A percentile compares a stretch with the other conserved stretches of the same genome.
Conservation (phyloP, 306 rosid species). For the Lathyrus aphaca region DNA sequence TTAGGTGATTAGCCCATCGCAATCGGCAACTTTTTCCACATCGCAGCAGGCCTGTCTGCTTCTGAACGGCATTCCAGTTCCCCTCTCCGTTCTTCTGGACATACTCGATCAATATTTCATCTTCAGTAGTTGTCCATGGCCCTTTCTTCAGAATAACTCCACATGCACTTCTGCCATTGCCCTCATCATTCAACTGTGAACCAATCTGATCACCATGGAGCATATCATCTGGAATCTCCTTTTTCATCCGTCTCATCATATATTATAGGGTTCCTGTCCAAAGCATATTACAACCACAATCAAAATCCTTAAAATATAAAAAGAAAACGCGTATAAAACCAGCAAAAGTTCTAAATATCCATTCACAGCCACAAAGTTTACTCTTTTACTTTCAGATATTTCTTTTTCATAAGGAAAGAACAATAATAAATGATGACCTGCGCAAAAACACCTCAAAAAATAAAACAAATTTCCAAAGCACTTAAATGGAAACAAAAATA, state of each 20-base stretch:
- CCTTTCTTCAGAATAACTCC: slow-evolving; percentile 80
- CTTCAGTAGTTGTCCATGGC: slow-evolving; percentile 95
- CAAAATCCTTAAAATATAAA: slow-evolving; percentile 6
- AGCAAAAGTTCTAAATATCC: slow-evolving; percentile 35
- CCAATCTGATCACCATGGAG: slow-evolving; percentile 51
- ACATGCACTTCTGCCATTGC: slow-evolving; percentile 48
- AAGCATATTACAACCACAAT: slow-evolving; percentile 41
- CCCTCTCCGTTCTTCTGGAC: slow-evolving; percentile 95
- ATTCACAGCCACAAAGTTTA: slow-evolving; percentile 5
- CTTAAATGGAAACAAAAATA: slow-evolving; percentile 17
- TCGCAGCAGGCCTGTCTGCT: slow-evolving; percentile 83
- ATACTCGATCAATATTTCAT: slow-evolving; percentile 83
- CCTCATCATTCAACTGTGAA: slow-evolving; percentile 59
- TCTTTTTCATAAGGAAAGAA: neutral
- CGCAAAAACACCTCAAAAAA: slow-evolving; percentile 1
- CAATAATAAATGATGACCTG: slow-evolving; percentile 6
- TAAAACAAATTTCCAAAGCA: slow-evolving; percentile 8
- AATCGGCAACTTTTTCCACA: slow-evolving; percentile 98
- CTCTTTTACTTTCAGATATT: slow-evolving; percentile 23
- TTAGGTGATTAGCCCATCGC: slow-evolving; percentile 97
- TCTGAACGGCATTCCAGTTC: slow-evolving; percentile 99
- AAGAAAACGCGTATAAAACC: slow-evolving; percentile 19
- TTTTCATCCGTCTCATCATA: slow-evolving; percentile 60
- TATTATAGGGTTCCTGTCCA: slow-evolving; percentile 44
- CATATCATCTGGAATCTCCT: slow-evolving; percentile 62